Conservation (phyloP, 805 yeast genomes). For the Wickerhamiella domercqiae region DNA sequence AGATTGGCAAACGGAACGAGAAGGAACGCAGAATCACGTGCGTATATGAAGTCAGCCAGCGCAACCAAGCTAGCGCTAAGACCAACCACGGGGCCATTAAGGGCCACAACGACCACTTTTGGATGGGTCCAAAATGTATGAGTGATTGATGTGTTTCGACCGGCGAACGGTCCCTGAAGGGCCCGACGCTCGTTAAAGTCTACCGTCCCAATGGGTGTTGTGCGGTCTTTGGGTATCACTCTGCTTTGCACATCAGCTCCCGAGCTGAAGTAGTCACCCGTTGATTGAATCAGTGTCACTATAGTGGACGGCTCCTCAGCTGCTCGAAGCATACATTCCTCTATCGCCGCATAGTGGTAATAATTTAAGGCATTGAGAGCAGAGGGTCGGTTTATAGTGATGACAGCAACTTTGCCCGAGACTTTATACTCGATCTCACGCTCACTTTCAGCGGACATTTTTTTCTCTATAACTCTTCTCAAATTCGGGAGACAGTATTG, state of each 20-base stretch:
- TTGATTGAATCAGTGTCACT: constrained; percentile 50
- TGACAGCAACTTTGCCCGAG: constrained; percentile 37
- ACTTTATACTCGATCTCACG: constrained; percentile 21
- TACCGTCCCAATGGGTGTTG: constrained; percentile 3
- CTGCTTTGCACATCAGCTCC: constrained; percentile 55
- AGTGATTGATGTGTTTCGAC: constrained; percentile 57
- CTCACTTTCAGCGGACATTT: neutral
- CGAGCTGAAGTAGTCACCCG: constrained; percentile 66
- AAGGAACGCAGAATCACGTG: constrained; percentile 40
- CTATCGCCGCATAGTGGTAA: constrained; percentile 30
- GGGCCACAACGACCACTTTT: constrained; percentile 54
- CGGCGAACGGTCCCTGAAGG: constrained; percentile 46
- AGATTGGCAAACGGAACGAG: constrained; percentile 68
- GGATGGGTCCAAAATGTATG: constrained; percentile 52
- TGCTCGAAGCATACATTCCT: constrained; percentile 44
- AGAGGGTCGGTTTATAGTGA: constrained; percentile 48
- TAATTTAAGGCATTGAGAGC: constrained; percentile 60
- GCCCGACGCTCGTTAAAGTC: constrained; percentile 16
- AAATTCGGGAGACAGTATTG: neutral
- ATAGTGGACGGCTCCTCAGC: constrained; percentile 44
- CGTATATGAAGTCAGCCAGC: constrained; percentile 64
- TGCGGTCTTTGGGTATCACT: constrained; percentile 1
- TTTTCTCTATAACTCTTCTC: neutral
- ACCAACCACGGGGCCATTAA: constrained; percentile 83
- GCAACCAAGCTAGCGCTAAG: constrained; percentile 57